A percentile compares a stretch with the other conserved stretches of the same genome.
phyloP scores from a whole-genome alignment of 306 rosid species.

The Trifolium dubium region DNA sequence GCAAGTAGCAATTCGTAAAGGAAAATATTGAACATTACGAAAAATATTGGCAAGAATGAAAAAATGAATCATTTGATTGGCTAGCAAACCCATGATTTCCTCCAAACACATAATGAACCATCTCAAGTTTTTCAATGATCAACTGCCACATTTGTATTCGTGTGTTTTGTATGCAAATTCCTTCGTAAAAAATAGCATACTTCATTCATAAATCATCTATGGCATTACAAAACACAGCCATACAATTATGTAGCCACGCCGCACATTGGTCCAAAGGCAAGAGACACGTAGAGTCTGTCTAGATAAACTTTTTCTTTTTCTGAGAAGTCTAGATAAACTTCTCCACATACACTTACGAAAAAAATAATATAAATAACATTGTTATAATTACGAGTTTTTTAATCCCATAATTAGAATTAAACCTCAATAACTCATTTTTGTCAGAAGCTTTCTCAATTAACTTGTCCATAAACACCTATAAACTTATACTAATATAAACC shows the following conservation, averaged over 20 bases:
- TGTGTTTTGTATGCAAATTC: too few relatives aligned
- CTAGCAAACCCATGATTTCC: not conserved
- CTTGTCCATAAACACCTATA: not conserved
- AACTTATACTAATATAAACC: not conserved
- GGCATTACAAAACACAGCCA: too few relatives aligned
- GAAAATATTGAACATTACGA: not conserved
- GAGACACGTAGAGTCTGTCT: not conserved
- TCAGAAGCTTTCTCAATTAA: not conserved
- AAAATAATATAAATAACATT: not conserved
- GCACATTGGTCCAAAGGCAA: slow-evolving; percentile 12
- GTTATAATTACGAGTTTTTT: not conserved
- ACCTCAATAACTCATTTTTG: not conserved
- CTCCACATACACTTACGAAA: not conserved
- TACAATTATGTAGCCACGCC: slow-evolving; percentile 1
- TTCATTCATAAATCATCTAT: too few relatives aligned
- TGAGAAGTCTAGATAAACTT: not conserved
- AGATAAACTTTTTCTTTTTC: too few relatives aligned
- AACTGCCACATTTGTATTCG: not conserved
- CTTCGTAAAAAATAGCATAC: too few relatives aligned
- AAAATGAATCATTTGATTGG: not conserved
- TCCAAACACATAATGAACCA: not conserved
- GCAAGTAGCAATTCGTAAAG: slow-evolving; percentile 1
- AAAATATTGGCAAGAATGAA: not conserved
- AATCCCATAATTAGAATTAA: not conserved
- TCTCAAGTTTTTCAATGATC: not conserved